Base-by-base conservation (phyloP, 305 asterid genomes). In the Solanum chacoense region DNA sequence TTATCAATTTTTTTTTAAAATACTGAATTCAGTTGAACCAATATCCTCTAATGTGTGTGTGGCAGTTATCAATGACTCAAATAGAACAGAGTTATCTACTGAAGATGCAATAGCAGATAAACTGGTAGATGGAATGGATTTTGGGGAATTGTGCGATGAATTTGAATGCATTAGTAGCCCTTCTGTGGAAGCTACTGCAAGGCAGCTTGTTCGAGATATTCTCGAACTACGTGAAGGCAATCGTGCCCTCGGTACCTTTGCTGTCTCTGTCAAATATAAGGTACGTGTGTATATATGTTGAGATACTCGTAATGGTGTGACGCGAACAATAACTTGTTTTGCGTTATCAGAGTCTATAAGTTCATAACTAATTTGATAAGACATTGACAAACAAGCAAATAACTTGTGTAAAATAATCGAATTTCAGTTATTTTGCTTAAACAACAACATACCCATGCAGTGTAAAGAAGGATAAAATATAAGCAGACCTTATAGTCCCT, bases 81-180 rank as follows among this genome's bases (percentile, higher is more conserved):
- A 93, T 71, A 91, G 93, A 85, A 88, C 92, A n/a, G 93, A 93
- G 85, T 87, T 93, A 55, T 67, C 95, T 1, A 28, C 91, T 11
- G 87, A 78, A 78, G 80, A 87, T 45, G 92, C 89, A 72, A 89
- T 84, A 37, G 71, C 90, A 34, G 99, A 96, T 91, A 92, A 92
- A 88, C 92, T 97, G 65, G 97, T 97, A 8, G 98, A 96, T 37
- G 94, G 93, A 20, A 91, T 97, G 95, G 94, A 97, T 88, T 97
- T 97, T 37, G 98, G 99, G 20, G 97, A 97, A 35, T 96, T 97
- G 3, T 97, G 98, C 91, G 65, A 97, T 42, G 99, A 97, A 72
- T 97, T 97, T 78, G 98, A 97, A 92, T 97, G 99, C 91, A 93
- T 92, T 37, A 96, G 98, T 89, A 97, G 99, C 91, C 99, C 98